phyloP scores from a whole-genome alignment of 140 eudicot genomes.

The Cichorium intybus region DNA sequence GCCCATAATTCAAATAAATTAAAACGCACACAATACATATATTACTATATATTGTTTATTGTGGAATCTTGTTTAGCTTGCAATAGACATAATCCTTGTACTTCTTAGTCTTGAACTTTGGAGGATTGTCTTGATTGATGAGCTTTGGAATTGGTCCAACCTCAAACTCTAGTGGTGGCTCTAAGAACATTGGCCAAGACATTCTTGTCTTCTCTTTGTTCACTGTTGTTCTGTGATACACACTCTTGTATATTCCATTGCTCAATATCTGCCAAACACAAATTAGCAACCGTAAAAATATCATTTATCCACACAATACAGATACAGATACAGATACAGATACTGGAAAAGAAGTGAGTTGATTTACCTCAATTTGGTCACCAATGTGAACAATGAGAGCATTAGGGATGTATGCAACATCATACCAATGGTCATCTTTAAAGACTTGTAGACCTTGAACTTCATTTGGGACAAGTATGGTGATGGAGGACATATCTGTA shows the following conservation, averaged over 20 bases:
- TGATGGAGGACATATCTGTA: constrained; percentile 37
- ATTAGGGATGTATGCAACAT: constrained; percentile 46
- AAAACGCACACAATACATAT: neutral
- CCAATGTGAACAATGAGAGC: constrained; percentile 46
- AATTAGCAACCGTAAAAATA: too few relatives aligned
- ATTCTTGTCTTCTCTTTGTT: constrained; percentile 45
- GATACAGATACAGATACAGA: neutral
- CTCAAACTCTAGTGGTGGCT: constrained; percentile 42
- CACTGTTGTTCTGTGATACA: constrained; percentile 44
- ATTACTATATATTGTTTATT: constrained; percentile 7
- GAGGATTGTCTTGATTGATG: constrained; percentile 32
- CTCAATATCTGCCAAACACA: constrained; percentile 35
- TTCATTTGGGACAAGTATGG: constrained; percentile 51
- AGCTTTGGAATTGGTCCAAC: constrained; percentile 40
- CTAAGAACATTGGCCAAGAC: constrained; percentile 53
- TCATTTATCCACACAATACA: neutral
- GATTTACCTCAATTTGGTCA: constrained; percentile 37
- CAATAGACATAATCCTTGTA: constrained; percentile 38
- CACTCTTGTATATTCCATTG: constrained; percentile 43
- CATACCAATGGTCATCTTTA: constrained; percentile 40
- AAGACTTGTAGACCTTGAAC: constrained; percentile 49
- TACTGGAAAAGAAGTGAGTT: neutral
- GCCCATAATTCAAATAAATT: neutral
- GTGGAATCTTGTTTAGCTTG: constrained; percentile 56
- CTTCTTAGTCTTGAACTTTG: constrained; percentile 43